A percentile compares a stretch with the other conserved stretches of the same genome.
phyloP scores from a whole-genome alignment of 768 basidiomycete genomes.

The Tricholoma sp. region DNA sequence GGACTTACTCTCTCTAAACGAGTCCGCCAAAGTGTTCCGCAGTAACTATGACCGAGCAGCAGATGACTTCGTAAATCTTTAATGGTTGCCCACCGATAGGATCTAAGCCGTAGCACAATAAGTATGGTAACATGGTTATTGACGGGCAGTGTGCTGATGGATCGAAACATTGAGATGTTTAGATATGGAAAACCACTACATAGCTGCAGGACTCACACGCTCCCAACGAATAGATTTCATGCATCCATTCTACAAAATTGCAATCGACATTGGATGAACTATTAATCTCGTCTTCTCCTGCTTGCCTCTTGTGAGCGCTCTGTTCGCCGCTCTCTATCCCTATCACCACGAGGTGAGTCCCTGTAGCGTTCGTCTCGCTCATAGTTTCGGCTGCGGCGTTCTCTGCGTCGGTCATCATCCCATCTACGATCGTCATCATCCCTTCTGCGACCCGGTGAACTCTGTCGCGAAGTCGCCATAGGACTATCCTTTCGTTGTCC shows the following conservation, averaged over 20 bases:
- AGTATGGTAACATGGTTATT: too few species aligned
- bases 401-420: conserved; percentile 10
- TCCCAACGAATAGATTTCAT: neutral
- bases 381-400: conserved; percentile 13
- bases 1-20: too few species aligned
- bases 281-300: conserved; percentile 11
- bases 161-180: neutral
- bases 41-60: too few species aligned
- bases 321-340: conserved; percentile 26
- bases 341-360: conserved; percentile 24
- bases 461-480: conserved; percentile 40
- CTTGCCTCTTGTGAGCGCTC: conserved; percentile 25
- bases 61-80: too few species aligned
- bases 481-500: conserved; percentile 27
- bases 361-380: conserved; percentile 15
- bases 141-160: too few species aligned
- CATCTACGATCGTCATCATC: neutral
- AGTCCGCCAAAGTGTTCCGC: too few species aligned
- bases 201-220: neutral
- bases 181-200: neutral
- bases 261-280: neutral
- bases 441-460: conserved; percentile 41
- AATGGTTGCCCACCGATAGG: too few species aligned
- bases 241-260: neutral
- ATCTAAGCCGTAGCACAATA: too few species aligned